These are phyloP conservation scores for Ustilago loliicola DNA, from an alignment of 1,284 basidiomycete species.

Conservation along the genomic window DNA sequence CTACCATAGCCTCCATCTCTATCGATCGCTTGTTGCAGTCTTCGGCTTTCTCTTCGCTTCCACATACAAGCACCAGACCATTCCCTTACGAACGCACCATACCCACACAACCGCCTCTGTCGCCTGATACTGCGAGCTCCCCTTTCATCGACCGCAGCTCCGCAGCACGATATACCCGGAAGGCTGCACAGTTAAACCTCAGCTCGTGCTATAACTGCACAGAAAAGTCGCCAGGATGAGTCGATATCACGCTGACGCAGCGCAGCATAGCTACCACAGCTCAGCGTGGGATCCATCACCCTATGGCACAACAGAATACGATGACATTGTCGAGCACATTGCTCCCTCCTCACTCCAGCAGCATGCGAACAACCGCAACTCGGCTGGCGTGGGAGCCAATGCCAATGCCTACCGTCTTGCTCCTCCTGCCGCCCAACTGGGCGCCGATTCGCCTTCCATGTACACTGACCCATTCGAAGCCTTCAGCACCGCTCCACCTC, in stretches of 20 bases:
- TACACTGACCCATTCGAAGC: slow-evolving; percentile 60
- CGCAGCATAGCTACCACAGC: slow-evolving; percentile 42
- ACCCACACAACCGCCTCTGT: not conserved
- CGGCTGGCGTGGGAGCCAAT: slow-evolving; percentile 40
- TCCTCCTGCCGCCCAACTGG: slow-evolving; percentile 27
- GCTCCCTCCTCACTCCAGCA: slow-evolving; percentile 5
- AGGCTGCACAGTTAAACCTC: not conserved
- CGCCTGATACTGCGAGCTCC: not conserved
- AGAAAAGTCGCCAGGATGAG: slow-evolving; percentile 16
- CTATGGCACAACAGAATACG: slow-evolving; percentile 34
- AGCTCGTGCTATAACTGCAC: not conserved
- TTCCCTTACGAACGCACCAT: not conserved
- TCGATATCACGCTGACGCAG: slow-evolving; percentile 36
- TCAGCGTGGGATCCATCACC: slow-evolving; percentile 46
- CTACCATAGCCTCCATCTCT: not conserved
- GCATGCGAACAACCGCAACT: slow-evolving; percentile 25
- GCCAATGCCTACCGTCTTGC: slow-evolving; percentile 40
- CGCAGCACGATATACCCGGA: not conserved
- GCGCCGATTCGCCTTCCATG: slow-evolving; percentile 51
- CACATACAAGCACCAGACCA: not conserved
- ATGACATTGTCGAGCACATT: slow-evolving; percentile 22
- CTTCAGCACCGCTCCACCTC: slow-evolving; percentile 31
- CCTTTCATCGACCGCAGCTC: not conserved
- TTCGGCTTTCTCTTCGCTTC: not conserved
- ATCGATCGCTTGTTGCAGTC: not conserved